A percentile compares a stretch with the other conserved stretches of the same genome.
Conservation (phyloP, 257 asterid species). For the Oldenlandia corymbosa region DNA sequence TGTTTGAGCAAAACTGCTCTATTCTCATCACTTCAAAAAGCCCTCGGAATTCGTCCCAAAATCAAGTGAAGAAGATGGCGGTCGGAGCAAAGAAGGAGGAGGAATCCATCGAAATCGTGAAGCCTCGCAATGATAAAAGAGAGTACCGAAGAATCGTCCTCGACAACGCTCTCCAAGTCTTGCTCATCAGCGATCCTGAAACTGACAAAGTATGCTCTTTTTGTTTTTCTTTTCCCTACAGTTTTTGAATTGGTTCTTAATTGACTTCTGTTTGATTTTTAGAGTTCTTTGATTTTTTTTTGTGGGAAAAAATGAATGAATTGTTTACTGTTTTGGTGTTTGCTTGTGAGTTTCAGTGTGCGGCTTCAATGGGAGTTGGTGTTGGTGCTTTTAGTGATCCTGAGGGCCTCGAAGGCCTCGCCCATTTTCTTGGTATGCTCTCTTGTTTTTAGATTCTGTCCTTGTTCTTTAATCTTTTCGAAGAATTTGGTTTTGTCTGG, state of each 20-base stretch:
- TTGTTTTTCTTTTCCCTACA: background rate
- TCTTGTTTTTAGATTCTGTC: background rate
- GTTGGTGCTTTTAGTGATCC: constrained; percentile 97
- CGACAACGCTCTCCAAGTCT: constrained; percentile 66
- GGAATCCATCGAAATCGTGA: constrained; percentile 45
- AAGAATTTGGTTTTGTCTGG: too few relatives aligned
- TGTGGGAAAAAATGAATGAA: background rate
- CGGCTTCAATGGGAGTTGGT: constrained; percentile 92
- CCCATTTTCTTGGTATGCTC: constrained; percentile 82
- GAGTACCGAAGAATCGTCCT: constrained; percentile 72
- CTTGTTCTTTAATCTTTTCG: background rate
- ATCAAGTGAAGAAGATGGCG: constrained; percentile 33
- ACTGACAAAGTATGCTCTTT: constrained; percentile 64
- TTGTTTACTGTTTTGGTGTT: background rate
- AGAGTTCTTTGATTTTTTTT: background rate
- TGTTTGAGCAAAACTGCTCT: too few relatives aligned
- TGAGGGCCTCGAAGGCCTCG: constrained; percentile 94
- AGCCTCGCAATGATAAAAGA: constrained; percentile 78
- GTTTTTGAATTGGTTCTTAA: background rate
- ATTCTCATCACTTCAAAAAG: too few relatives aligned
- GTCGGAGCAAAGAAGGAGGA: constrained; percentile 35
- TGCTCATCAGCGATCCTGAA: constrained; percentile 91
- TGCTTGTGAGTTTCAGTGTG: constrained; percentile 45
- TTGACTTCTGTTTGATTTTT: background rate
- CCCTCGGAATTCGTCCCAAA: background rate